These are phyloP conservation scores for Parietaria judaica DNA, from an alignment of 306 rosid species.

Conservation along the genomic window DNA sequence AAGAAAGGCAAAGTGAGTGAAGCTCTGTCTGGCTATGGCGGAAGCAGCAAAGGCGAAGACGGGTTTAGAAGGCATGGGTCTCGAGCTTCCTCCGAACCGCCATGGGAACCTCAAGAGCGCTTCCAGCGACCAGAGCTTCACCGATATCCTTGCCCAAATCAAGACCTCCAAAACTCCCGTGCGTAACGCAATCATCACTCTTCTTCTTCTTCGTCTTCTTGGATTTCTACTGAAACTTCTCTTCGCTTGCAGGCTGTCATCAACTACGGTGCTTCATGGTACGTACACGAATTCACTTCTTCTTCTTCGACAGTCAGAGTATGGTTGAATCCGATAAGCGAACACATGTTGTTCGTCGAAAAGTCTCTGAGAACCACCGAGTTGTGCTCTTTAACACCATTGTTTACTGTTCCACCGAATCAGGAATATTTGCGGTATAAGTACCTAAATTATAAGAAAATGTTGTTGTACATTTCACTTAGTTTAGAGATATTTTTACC, in stretches of 20 bases:
- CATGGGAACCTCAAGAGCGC: constrained; percentile 56
- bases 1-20: not conserved
- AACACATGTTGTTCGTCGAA: constrained; percentile 30
- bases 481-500: too few species aligned
- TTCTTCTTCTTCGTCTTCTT: not conserved
- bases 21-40: constrained; percentile 2
- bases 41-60: constrained; percentile 20
- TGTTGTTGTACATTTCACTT: too few species aligned
- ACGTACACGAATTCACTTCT: not conserved
- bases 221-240: not conserved
- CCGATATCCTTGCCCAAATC: constrained; percentile 45
- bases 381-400: not conserved
- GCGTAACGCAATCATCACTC: not conserved
- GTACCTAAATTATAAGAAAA: too few species aligned
- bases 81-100: constrained; percentile 34
- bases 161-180: constrained; percentile 78
- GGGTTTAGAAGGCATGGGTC: constrained; percentile 40
- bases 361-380: constrained; percentile 1
- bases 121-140: constrained; percentile 44
- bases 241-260: constrained; percentile 62
- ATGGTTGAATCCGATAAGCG: not conserved
- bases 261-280: constrained; percentile 93
- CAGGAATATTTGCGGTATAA: too few species aligned
- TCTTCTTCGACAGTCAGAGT: not conserved
- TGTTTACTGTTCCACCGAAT: too few species aligned